Conservation (phyloP, 192 early-diverging fungal genomes). For the Entomortierella lignicola region DNA sequence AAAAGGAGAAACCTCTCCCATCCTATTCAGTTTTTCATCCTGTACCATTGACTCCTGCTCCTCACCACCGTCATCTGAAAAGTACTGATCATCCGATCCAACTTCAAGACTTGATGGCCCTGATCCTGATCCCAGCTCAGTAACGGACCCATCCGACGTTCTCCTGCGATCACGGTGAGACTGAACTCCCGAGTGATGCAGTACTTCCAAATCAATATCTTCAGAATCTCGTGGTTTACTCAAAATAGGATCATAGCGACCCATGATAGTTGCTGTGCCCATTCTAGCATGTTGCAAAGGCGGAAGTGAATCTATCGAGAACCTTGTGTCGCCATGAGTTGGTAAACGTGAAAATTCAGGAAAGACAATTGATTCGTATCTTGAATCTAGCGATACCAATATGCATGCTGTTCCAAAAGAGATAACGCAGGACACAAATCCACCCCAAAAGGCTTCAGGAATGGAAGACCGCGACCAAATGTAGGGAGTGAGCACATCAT, state of each 20-base stretch:
- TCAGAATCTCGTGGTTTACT: conserved; percentile 8
- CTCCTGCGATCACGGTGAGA: neutral
- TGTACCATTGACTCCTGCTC: neutral
- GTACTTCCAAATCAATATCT: conserved; percentile 18
- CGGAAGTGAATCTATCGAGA: neutral
- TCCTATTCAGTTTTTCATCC: neutral
- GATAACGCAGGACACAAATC: conserved; percentile 56
- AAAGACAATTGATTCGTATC: conserved; percentile 38
- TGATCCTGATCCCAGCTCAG: neutral
- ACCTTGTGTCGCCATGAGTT: conserved; percentile 7
- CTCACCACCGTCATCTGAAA: conserved; percentile 1
- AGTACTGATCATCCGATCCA: conserved; percentile 1
- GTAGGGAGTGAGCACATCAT: conserved; percentile 66
- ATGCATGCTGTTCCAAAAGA: conserved; percentile 55
- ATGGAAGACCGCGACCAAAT: conserved; percentile 50
- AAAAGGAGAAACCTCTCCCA: neutral
- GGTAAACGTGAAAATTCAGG: conserved; percentile 35
- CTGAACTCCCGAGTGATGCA: neutral
- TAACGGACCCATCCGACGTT: neutral
- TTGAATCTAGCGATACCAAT: conserved; percentile 53
- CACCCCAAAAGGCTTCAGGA: conserved; percentile 61
- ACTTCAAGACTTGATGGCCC: neutral
- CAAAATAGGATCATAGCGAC: conserved; percentile 15
- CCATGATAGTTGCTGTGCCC: neutral
- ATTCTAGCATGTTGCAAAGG: neutral